Evolutionary conservation across 192 early-diverging fungal genomes (phyloP), one percentile per base, ranked within the genome.

Genomic region (Coemansia erecta): DNA sequence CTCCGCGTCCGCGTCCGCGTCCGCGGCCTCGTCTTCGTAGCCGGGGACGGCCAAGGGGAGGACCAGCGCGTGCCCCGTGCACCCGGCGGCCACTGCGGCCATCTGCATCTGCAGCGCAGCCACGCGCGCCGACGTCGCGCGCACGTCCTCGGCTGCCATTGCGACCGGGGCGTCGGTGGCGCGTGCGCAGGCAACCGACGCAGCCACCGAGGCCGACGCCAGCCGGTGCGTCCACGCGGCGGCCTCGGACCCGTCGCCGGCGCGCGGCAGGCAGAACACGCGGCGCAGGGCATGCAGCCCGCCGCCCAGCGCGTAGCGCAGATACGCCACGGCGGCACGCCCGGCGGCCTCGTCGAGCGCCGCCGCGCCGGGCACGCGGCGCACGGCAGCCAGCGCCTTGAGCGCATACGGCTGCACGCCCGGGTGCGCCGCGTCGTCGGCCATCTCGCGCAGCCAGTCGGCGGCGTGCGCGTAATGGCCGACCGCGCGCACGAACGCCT

Each of bases 401-500:
- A 24, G 9, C 22, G 47, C 47, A 24, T 49, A 49, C 47, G 24
- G 22, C 47, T 49, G 47, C 22, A 19, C 24, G 22, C 24, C 22
- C 6, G 11, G 11, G 6, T 24, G 22, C 9, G 22, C 14, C 18
- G 24, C 18, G 47, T 49, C 47, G 10, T 4, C 9, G 9, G 47
- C 17, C 47, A 49, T 23, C 2, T 10, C 47, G 47, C 47, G 51
- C 51, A 53, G 33, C 4, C 15, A 7, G 28, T 19, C 26, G 47
- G 9, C 37, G 49, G 41, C 45, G 28, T 61, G 17, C 0, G 14
- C 44, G 12, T 33, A 31, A 14, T 59, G 42, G 6, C 58, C 45
- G 4, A 68, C 31, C 49, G 47, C 19, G 11, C 48, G 41, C 31
- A 72, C 45, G 35, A 71, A 72, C 28, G 12, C 49, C 56, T 58